Percentiles rank a stretch among this genome's conserved stretches.
Conservation (phyloP, 371 early-diverging fungal species). For the Mortierella sp. region DNA sequence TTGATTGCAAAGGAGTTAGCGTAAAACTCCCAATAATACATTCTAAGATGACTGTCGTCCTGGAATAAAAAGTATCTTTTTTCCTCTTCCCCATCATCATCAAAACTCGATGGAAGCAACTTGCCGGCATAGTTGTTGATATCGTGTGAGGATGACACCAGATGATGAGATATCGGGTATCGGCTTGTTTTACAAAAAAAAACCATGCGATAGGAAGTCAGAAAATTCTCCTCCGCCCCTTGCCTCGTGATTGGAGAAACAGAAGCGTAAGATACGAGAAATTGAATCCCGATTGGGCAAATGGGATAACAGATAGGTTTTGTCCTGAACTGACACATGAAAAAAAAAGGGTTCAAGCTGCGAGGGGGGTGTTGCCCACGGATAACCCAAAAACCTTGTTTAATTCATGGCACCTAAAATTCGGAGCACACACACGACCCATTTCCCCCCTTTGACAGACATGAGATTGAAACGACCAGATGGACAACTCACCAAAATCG, state of each 20-base stretch:
- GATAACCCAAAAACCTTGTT: background rate
- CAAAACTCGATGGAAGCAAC: no score
- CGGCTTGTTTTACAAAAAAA: no score
- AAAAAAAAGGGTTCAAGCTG: slow-evolving; percentile 3
- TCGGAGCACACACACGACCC: no score
- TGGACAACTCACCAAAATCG: slow-evolving; percentile 74
- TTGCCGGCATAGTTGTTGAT: no score
- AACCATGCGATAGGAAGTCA: background rate
- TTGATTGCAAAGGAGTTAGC: no score
- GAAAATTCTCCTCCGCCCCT: background rate
- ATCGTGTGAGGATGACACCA: background rate
- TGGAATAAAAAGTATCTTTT: no score
- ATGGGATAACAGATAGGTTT: background rate
- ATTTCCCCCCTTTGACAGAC: no score
- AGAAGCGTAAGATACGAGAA: background rate
- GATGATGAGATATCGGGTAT: background rate
- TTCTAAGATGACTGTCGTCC: no score
- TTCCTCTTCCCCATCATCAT: background rate
- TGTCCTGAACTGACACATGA: background rate
- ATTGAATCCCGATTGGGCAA: slow-evolving; percentile 3
- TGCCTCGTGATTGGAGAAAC: slow-evolving; percentile 11
- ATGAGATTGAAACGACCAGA: background rate
- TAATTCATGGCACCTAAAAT: no score
- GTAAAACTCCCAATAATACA: no score
- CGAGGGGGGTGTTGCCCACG: no score